A percentile compares a stretch with the other conserved stretches of the same genome.
Evolutionary conservation across 805 yeast genomes (phyloP).

Genomic region (Kodamaea lidongshanica): DNA sequence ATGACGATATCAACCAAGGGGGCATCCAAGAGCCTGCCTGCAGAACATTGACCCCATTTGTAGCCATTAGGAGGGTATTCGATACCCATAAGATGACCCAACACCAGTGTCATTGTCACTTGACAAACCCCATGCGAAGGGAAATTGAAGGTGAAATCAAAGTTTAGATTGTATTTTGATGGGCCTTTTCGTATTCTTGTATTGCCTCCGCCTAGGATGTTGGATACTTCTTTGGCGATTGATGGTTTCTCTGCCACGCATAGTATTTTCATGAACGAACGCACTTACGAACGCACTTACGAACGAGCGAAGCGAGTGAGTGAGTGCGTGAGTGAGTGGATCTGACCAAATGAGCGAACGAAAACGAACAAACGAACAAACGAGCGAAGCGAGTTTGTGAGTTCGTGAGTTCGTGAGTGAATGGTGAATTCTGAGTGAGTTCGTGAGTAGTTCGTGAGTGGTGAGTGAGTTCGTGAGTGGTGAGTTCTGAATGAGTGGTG

Average conservation of each 20-base stretch:
- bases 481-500: too few species aligned
- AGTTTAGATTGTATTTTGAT: slow-evolving; percentile 67
- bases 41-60: slow-evolving; percentile 62
- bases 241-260: slow-evolving; percentile 98
- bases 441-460: too few species aligned
- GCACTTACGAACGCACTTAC: too few species aligned
- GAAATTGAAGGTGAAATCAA: slow-evolving; percentile 65
- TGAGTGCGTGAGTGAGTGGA: too few species aligned
- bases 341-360: too few species aligned
- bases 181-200: slow-evolving; percentile 41
- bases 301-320: too few species aligned
- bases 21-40: slow-evolving; percentile 65
- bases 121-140: slow-evolving; percentile 58
- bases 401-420: too few species aligned
- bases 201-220: slow-evolving; percentile 70
- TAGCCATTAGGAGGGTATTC: slow-evolving; percentile 55
- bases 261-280: slow-evolving; percentile 63
- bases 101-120: slow-evolving; percentile 86
- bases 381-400: too few species aligned
- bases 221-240: slow-evolving; percentile 79
- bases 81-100: slow-evolving; percentile 71
- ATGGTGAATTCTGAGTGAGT: too few species aligned
- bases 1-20: slow-evolving; percentile 44
- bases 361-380: too few species aligned
- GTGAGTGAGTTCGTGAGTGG: too few species aligned